phyloP scores from a whole-genome alignment of 805 yeast genomes.

The Cyberlindnera americana region DNA sequence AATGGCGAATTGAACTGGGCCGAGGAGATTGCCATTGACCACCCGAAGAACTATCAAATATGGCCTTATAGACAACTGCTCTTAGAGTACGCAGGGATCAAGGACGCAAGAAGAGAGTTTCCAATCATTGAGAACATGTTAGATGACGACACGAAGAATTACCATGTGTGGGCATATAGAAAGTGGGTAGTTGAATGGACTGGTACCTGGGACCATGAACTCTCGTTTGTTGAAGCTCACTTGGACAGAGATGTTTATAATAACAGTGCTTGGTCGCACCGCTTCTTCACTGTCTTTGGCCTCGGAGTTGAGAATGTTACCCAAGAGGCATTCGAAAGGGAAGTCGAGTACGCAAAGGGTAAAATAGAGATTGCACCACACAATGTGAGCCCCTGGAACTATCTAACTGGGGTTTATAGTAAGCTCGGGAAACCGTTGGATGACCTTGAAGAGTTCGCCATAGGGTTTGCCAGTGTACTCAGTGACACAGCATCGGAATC shows the following conservation, averaged over 20 bases:
- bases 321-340: slow-evolving; percentile 35
- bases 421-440: slow-evolving; percentile 28
- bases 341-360: slow-evolving; percentile 47
- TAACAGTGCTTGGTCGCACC: slow-evolving; percentile 91
- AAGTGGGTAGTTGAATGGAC: slow-evolving; percentile 74
- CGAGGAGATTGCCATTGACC: slow-evolving; percentile 65
- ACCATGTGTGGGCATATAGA: slow-evolving; percentile 94
- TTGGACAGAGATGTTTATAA: slow-evolving; percentile 69
- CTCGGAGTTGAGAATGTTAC: slow-evolving; percentile 9
- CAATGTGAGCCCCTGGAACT: slow-evolving; percentile 85
- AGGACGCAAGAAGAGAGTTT: slow-evolving; percentile 52
- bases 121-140: slow-evolving; percentile 67
- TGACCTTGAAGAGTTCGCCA: slow-evolving; percentile 44
- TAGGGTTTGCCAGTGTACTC: slow-evolving; percentile 36
- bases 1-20: slow-evolving; percentile 73
- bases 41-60: slow-evolving; percentile 92
- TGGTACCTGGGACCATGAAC: slow-evolving; percentile 46
- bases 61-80: slow-evolving; percentile 88
- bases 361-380: slow-evolving; percentile 65
- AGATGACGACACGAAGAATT: slow-evolving; percentile 79
- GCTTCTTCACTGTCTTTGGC: slow-evolving; percentile 54
- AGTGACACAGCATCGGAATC: slow-evolving; percentile 6
- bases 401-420: slow-evolving; percentile 57
- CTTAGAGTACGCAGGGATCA: slow-evolving; percentile 35
- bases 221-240: slow-evolving; percentile 44